Conservation (phyloP, 129 eudicot genomes). For the Arctium lappa region DNA sequence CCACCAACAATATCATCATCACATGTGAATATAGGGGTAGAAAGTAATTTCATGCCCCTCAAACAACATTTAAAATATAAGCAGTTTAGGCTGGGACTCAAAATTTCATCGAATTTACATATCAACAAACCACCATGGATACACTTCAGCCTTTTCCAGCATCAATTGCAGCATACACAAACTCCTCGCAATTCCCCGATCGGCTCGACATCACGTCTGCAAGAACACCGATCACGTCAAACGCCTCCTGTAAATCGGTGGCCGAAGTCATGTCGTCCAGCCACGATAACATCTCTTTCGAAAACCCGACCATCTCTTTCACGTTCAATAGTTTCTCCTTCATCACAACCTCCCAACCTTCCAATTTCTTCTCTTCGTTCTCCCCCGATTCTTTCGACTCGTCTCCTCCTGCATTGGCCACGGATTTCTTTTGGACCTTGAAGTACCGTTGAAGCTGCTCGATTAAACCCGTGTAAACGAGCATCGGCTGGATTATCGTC, state of each 20-base stretch:
- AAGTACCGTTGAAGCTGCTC: conserved; percentile 92
- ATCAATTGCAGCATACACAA: conserved; percentile 78
- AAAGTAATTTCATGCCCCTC: conserved; percentile 5
- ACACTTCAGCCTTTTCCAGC: conserved; percentile 58
- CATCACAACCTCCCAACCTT: conserved; percentile 86
- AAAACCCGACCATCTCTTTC: conserved; percentile 79
- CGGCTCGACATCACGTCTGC: conserved; percentile 68
- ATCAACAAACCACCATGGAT: background rate
- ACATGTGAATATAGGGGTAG: background rate
- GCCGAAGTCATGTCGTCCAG: conserved; percentile 74
- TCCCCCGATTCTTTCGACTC: conserved; percentile 27
- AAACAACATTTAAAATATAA: conserved; percentile 4
- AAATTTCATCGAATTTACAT: conserved; percentile 28
- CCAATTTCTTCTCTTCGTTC: conserved; percentile 50
- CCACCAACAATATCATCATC: background rate
- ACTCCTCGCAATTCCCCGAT: conserved; percentile 68
- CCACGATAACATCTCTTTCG: conserved; percentile 84
- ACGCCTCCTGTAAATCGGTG: conserved; percentile 81
- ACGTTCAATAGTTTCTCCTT: conserved; percentile 75
- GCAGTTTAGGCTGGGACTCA: conserved; percentile 5
- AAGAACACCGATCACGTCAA: conserved; percentile 78
- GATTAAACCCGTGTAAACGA: conserved; percentile 83
- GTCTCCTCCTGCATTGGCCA: conserved; percentile 1
- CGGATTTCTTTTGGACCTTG: conserved; percentile 52
- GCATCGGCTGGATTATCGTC: conserved; percentile 77